These are phyloP conservation scores for Fusarium marasasianum DNA, from an alignment of 2,329 filamentous ascomycete species.

Conservation along the genomic window DNA sequence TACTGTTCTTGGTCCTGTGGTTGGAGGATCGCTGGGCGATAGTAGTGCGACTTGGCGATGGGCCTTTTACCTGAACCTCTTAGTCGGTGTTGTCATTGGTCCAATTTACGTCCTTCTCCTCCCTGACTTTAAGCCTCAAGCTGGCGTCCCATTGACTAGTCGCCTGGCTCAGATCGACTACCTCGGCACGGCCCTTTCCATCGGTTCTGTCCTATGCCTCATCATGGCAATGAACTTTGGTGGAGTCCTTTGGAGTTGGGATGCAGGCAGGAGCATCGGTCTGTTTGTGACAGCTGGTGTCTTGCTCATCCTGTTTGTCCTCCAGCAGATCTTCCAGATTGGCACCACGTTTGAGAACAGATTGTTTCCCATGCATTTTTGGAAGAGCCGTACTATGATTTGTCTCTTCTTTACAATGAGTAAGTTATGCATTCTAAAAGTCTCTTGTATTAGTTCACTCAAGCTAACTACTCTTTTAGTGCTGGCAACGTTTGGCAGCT, in stretches of 20 bases:
- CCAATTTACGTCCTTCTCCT: conserved; percentile 18
- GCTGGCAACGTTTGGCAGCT: conserved; percentile 10
- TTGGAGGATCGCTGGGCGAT: conserved; percentile 14
- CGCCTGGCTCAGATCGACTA: conserved; percentile 47
- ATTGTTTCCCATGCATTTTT: conserved; percentile 60
- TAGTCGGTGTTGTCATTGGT: conserved; percentile 9
- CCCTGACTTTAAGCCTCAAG: conserved; percentile 11
- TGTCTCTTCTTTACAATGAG: conserved; percentile 54
- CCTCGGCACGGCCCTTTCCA: conserved; percentile 53
- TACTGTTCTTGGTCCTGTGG: conserved; percentile 51
- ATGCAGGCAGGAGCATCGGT: conserved; percentile 53
- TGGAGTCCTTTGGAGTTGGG: conserved; percentile 58
- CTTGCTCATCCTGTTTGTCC: conserved; percentile 50
- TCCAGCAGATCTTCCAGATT: conserved; percentile 53
- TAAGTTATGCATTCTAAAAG: not conserved
- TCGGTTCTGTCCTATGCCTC: conserved; percentile 51
- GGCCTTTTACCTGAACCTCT: conserved; percentile 27
- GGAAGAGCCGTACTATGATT: conserved; percentile 49
- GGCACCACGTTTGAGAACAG: conserved; percentile 29
- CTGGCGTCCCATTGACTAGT: not conserved
- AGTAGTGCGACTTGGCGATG: conserved; percentile 42
- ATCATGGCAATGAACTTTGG: conserved; percentile 61
- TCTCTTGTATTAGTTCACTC: not conserved
- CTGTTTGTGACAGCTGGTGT: conserved; percentile 55
- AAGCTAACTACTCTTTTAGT: not conserved